Conservation (phyloP, 2,329 filamentous ascomycete species). For the Penicillium sclerotiorum region DNA sequence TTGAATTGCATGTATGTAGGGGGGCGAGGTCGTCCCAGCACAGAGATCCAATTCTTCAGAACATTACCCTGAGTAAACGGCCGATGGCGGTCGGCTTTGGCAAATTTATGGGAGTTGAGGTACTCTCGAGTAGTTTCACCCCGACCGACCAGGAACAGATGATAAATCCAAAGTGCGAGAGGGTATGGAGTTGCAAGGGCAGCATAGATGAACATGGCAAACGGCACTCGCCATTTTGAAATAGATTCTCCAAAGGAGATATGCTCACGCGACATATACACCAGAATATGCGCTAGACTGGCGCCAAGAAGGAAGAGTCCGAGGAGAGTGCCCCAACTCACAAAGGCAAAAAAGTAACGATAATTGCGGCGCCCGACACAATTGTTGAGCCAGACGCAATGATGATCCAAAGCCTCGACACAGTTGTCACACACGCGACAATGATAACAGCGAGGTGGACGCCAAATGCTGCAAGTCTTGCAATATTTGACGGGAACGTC, state of each 20-base stretch:
- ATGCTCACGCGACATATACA: conserved; percentile 66
- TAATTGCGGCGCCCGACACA: conserved; percentile 97
- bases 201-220: conserved; percentile 86
- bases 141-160: conserved; percentile 84
- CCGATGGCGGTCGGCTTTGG: conserved; percentile 85
- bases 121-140: conserved; percentile 97
- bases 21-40: conserved; percentile 79
- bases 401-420: conserved; percentile 94
- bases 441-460: conserved; percentile 91
- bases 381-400: conserved; percentile 99
- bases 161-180: conserved; percentile 79
- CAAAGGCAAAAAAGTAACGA: conserved; percentile 94
- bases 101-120: conserved; percentile 92
- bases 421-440: conserved; percentile 97
- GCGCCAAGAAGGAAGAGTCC: conserved; percentile 74
- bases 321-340: conserved; percentile 76
- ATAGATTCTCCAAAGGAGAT: conserved; percentile 71
- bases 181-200: conserved; percentile 77
- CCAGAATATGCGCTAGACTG: conserved; percentile 76
- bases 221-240: conserved; percentile 72
- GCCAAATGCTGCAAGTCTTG: conserved; percentile 97
- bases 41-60: conserved; percentile 76
- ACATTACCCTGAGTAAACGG: conserved; percentile 81
- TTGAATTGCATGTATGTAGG: conserved; percentile 93
- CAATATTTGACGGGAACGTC: conserved; percentile 98